Conservation (phyloP, 495 filamentous ascomycete genomes). For the Astrothelium macrocarpum region DNA sequence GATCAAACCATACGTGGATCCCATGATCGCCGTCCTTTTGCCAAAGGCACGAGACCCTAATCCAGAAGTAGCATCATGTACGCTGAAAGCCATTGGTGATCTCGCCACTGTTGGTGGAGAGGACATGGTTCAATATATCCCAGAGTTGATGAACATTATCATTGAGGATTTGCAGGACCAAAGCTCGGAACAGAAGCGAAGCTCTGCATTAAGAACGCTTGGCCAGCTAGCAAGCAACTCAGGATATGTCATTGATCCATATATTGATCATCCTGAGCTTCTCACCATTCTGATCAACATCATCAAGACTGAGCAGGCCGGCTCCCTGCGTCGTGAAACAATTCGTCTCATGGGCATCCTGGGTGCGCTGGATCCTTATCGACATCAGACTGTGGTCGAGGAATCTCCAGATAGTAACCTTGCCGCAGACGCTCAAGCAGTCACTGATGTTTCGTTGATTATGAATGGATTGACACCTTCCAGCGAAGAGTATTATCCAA, state of each 20-base stretch:
- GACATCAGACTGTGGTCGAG: conserved; percentile 53
- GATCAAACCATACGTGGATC: conserved; percentile 90
- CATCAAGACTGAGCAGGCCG: conserved; percentile 79
- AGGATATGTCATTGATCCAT: conserved; percentile 96
- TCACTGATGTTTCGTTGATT: conserved; percentile 92
- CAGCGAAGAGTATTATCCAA: conserved; percentile 96
- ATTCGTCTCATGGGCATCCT: conserved; percentile 93
- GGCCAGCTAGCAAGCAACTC: conserved; percentile 89
- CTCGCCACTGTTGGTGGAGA: conserved; percentile 85
- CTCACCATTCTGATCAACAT: conserved; percentile 87
- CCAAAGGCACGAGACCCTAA: conserved; percentile 79
- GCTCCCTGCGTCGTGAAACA: conserved; percentile 77
- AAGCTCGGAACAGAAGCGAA: conserved; percentile 75
- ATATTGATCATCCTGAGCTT: conserved; percentile 85
- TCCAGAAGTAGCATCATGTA: conserved; percentile 78
- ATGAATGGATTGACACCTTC: conserved; percentile 96
- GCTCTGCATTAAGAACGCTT: conserved; percentile 81
- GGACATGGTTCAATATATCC: conserved; percentile 80
- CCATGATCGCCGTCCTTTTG: conserved; percentile 80
- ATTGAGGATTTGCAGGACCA: conserved; percentile 87
- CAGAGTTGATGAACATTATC: conserved; percentile 86
- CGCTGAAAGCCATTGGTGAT: conserved; percentile 87
- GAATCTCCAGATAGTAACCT: conserved; percentile 53
- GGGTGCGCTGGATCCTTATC: conserved; percentile 93
- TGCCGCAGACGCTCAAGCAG: conserved; percentile 51